phyloP scores from a whole-genome alignment of 192 early-diverging fungal species.

The Phycomyces blakesleeanus region DNA sequence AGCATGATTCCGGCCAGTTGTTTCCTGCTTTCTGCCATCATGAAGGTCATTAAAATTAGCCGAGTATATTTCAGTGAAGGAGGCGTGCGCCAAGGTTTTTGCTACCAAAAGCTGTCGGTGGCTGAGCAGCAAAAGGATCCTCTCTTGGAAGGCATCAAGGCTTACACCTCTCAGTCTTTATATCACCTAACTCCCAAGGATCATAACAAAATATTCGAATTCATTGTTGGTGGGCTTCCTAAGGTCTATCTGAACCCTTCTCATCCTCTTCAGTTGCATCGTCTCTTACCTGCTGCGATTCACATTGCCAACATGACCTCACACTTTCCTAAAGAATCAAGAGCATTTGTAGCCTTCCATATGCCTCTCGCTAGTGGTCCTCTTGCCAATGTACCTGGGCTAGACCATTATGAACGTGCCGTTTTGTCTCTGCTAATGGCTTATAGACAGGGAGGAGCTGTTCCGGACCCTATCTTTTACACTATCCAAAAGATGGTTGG shows the following conservation, averaged over 20 bases:
- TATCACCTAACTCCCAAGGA: slow-evolving; percentile 26
- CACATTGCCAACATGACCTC: slow-evolving; percentile 45
- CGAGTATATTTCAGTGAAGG: slow-evolving; percentile 53
- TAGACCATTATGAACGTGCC: slow-evolving; percentile 49
- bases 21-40: slow-evolving; percentile 43
- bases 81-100: slow-evolving; percentile 55
- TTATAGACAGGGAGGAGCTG: slow-evolving; percentile 46
- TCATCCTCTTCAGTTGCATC: slow-evolving; percentile 26
- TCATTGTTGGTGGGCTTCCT: slow-evolving; percentile 28
- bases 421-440: slow-evolving; percentile 45
- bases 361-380: slow-evolving; percentile 48
- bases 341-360: slow-evolving; percentile 48
- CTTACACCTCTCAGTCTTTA: slow-evolving; percentile 30
- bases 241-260: slow-evolving; percentile 22
- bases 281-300: slow-evolving; percentile 44
- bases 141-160: slow-evolving; percentile 37
- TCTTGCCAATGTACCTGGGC: slow-evolving; percentile 46
- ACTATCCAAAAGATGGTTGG: slow-evolving; percentile 41
- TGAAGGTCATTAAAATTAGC: slow-evolving; percentile 37
- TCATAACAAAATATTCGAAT: slow-evolving; percentile 20
- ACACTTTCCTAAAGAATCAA: slow-evolving; percentile 48
- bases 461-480: slow-evolving; percentile 40
- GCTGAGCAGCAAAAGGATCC: slow-evolving; percentile 47
- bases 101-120: slow-evolving; percentile 36
- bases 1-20: slow-evolving; percentile 52